phyloP scores from a whole-genome alignment of 1,284 basidiomycete genomes.

The Heterobasidion occidentale region DNA sequence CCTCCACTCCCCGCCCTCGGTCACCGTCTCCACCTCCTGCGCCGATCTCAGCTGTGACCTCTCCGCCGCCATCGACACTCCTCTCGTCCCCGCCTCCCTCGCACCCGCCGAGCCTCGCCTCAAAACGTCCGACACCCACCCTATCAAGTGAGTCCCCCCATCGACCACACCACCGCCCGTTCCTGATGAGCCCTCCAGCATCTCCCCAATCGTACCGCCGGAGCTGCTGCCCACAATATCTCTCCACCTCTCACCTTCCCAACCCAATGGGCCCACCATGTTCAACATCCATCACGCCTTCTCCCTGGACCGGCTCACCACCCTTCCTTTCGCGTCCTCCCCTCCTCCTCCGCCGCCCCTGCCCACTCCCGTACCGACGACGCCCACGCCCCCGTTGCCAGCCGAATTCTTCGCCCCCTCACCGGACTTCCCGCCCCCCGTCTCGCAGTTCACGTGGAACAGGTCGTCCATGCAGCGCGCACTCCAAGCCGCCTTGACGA shows the following conservation, averaged over 20 bases:
- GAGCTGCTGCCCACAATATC: conserved; percentile 51
- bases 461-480: conserved; percentile 12
- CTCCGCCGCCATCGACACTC: conserved; percentile 43
- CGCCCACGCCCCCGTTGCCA: conserved; percentile 11
- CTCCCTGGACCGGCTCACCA: conserved; percentile 22
- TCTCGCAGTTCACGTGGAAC: conserved; percentile 16
- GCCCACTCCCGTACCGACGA: conserved; percentile 1
- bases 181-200: conserved; percentile 26
- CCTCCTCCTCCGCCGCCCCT: conserved; percentile 7
- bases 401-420: neutral
- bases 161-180: neutral
- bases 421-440: conserved; percentile 5
- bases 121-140: conserved; percentile 79
- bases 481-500: conserved; percentile 12
- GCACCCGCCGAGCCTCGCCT: conserved; percentile 18
- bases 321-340: conserved; percentile 8
- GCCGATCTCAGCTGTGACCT: conserved; percentile 25
- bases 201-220: conserved; percentile 59
- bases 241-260: conserved; percentile 34
- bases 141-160: conserved; percentile 62
- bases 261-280: conserved; percentile 26
- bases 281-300: conserved; percentile 26
- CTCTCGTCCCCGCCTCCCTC: conserved; percentile 23
- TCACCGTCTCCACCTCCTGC: conserved; percentile 16
- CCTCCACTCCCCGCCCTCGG: conserved; percentile 11